phyloP scores from a whole-genome alignment of 805 yeast genomes.

The Saccharomyces jurei region DNA sequence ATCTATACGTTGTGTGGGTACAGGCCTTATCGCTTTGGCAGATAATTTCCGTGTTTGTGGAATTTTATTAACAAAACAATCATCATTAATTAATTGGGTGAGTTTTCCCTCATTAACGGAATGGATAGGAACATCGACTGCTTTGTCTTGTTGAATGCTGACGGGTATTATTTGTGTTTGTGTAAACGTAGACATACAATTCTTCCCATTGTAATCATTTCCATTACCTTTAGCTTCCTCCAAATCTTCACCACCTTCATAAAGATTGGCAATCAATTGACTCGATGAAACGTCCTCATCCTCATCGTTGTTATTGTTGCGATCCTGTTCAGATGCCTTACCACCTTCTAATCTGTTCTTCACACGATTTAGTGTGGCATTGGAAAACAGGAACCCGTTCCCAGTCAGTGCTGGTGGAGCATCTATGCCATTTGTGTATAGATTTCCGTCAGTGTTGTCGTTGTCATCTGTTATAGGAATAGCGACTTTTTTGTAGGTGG shows the following conservation, averaged over 20 bases:
- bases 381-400: conserved; percentile 21
- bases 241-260: conserved; percentile 19
- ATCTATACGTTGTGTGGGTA: not conserved
- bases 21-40: too few relatives aligned
- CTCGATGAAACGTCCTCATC: conserved; percentile 2
- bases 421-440: not conserved
- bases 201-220: not conserved
- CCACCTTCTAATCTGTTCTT: conserved; percentile 17
- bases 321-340: not conserved
- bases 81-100: not conserved
- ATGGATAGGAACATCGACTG: not conserved
- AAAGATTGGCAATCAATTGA: conserved; percentile 14
- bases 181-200: not conserved
- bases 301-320: not conserved
- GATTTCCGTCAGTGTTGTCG: conserved; percentile 3
- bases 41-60: not conserved
- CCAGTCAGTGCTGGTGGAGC: conserved; percentile 9
- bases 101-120: not conserved
- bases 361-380: conserved; percentile 14
- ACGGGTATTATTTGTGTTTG: not conserved
- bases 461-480: conserved; percentile 5
- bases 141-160: not conserved
- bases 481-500: conserved; percentile 16
- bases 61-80: not conserved
- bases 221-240: not conserved